Evolutionary conservation across 164 flowering plant species (phyloP).

Genomic region (Amborella trichopoda): DNA sequence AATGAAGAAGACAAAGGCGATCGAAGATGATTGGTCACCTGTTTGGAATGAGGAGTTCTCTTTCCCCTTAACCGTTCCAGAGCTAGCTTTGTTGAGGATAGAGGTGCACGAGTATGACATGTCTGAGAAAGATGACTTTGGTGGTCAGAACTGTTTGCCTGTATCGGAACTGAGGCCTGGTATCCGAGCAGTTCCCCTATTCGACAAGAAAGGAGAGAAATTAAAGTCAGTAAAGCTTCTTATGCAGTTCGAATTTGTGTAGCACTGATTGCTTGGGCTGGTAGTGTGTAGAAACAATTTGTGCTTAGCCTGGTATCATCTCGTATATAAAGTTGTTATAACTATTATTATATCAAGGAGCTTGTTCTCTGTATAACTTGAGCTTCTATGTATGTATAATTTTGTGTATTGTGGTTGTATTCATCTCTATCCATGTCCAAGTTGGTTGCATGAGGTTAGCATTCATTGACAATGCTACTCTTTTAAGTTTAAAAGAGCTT

Average conservation of each 20-base stretch:
- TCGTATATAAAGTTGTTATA: too few species aligned
- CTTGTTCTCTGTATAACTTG: too few species aligned
- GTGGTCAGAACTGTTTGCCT: constrained; percentile 39
- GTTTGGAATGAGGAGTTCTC: constrained; percentile 33
- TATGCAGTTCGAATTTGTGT: constrained; percentile 30
- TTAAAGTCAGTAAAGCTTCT: constrained; percentile 32
- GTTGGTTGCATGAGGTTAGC: too few species aligned
- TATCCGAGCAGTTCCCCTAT: constrained; percentile 40
- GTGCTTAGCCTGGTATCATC: too few species aligned
- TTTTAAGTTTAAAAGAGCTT: too few species aligned
- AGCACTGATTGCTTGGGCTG: too few species aligned
- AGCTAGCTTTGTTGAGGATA: constrained; percentile 35
- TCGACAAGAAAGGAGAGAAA: constrained; percentile 22
- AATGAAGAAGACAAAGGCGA: constrained; percentile 22
- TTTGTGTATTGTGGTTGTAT: too few species aligned
- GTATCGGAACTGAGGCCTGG: constrained; percentile 36
- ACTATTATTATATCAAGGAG: too few species aligned
- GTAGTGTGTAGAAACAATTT: too few species aligned
- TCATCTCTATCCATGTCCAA: too few species aligned
- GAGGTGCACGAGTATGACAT: constrained; percentile 40
- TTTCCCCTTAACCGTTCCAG: constrained; percentile 39
- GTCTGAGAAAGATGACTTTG: constrained; percentile 38
- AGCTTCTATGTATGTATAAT: too few species aligned
- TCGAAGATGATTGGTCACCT: constrained; percentile 36
- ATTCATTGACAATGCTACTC: too few species aligned